phyloP scores from a whole-genome alignment of 1,284 basidiomycete species.

The Heterobasidion occidentale region DNA sequence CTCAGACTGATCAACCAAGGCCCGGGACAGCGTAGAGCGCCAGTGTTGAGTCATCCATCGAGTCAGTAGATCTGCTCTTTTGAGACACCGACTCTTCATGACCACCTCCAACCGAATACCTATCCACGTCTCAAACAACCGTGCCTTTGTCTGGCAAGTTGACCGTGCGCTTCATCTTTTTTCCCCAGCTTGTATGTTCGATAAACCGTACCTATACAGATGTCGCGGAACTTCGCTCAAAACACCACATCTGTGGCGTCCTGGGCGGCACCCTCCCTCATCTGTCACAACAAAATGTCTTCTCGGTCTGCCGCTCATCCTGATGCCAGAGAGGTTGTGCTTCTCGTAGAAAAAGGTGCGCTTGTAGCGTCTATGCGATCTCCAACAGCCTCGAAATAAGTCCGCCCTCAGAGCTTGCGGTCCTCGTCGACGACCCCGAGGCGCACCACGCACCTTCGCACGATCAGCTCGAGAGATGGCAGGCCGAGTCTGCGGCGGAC shows the following conservation, averaged over 20 bases:
- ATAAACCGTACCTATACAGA: constrained; percentile 36
- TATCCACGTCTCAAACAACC: constrained; percentile 13
- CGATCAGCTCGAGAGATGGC: constrained; percentile 48
- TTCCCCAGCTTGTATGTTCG: neutral
- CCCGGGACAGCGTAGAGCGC: too few relatives aligned
- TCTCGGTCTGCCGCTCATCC: constrained; percentile 85
- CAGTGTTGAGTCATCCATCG: too few relatives aligned
- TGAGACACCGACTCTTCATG: too few relatives aligned
- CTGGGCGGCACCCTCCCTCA: constrained; percentile 90
- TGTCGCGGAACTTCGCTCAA: constrained; percentile 67
- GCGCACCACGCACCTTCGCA: constrained; percentile 55
- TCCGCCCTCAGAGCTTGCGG: constrained; percentile 55
- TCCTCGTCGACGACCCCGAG: constrained; percentile 67
- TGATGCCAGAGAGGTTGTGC: constrained; percentile 87
- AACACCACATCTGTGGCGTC: constrained; percentile 80
- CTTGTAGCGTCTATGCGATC: neutral
- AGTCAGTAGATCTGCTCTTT: too few relatives aligned
- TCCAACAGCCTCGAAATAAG: neutral
- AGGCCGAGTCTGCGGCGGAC: constrained; percentile 35
- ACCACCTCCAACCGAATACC: constrained; percentile 2
- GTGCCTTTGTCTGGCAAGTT: constrained; percentile 12
- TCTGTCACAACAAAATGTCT: constrained; percentile 94
- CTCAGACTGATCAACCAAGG: too few relatives aligned
- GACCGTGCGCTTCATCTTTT: constrained; percentile 8
- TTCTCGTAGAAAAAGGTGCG: constrained; percentile 75